Conservation (phyloP, 164 flowering plant species). For the Akebia trifoliata region DNA sequence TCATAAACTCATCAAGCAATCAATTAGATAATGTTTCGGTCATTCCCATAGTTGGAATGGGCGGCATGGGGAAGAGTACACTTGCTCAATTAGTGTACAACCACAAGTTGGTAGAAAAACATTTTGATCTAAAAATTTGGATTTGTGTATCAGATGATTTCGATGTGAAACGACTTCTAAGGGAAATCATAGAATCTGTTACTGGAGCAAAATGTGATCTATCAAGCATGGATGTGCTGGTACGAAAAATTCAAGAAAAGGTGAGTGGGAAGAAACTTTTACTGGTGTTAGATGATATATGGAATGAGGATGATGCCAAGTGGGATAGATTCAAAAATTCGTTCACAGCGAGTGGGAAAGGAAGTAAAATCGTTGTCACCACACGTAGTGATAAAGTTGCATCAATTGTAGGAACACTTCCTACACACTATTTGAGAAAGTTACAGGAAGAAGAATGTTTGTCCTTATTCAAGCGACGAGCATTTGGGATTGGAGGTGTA, state of each 20-base stretch:
- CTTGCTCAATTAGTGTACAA: conserved; percentile 8
- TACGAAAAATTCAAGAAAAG: no score
- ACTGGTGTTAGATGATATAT: no score
- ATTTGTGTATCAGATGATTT: background rate
- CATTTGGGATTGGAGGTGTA: conserved; percentile 1
- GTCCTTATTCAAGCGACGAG: background rate
- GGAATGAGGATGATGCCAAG: no score
- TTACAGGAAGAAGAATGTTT: background rate
- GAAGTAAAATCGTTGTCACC: background rate
- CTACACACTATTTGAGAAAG: background rate
- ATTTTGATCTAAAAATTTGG: background rate
- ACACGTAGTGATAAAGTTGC: background rate
- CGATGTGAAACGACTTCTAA: background rate
- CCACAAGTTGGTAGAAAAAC: background rate
- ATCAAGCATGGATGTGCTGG: no score
- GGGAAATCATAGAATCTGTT: background rate
- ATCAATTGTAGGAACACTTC: background rate
- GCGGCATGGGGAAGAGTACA: background rate
- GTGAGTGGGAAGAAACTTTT: no score
- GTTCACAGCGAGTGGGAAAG: background rate
- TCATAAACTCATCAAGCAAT: no score
- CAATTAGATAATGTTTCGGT: no score
- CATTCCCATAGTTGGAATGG: conserved; percentile 3
- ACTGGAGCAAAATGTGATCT: no score
- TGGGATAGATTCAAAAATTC: no score